Evolutionary conservation across 2,329 filamentous ascomycete species (phyloP).

Genomic region (Fusarium cyanostomum): DNA sequence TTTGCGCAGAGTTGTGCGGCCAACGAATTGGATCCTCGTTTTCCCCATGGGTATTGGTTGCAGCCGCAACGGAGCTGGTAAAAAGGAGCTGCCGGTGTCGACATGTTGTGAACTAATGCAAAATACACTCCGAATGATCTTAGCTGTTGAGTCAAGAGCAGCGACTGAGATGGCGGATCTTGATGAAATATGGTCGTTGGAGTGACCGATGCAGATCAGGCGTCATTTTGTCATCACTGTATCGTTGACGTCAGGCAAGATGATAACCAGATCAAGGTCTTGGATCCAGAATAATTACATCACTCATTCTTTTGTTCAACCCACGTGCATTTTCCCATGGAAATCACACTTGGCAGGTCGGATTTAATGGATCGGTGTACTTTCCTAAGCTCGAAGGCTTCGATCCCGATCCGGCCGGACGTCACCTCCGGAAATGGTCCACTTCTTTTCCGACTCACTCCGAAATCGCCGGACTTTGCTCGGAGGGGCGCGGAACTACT

Average conservation of each 20-base stretch:
- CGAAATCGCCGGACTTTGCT: background rate
- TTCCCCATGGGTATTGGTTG: constrained; percentile 77
- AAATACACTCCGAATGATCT: background rate
- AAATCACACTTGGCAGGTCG: constrained; percentile 9
- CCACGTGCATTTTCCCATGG: constrained; percentile 8
- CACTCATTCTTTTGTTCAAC: background rate
- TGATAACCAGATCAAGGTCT: constrained; percentile 11
- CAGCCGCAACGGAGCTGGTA: constrained; percentile 59
- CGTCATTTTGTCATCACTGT: constrained; percentile 38
- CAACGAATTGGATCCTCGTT: constrained; percentile 70
- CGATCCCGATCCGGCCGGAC: constrained; percentile 26
- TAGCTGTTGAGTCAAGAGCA: background rate
- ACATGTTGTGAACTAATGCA: constrained; percentile 14
- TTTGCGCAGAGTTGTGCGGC: constrained; percentile 72
- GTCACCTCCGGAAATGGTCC: constrained; percentile 8
- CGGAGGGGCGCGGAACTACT: too few relatives aligned
- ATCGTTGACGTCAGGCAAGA: constrained; percentile 36
- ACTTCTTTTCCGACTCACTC: background rate
- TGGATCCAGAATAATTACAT: constrained; percentile 33
- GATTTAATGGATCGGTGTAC: background rate
- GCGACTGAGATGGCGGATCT: too few relatives aligned
- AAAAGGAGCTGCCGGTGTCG: constrained; percentile 43
- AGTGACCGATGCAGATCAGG: background rate
- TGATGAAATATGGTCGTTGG: constrained; percentile 1
- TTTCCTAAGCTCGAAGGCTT: background rate